phyloP scores from a whole-genome alignment of 257 asterid species.

The Scutellaria baicalensis region DNA sequence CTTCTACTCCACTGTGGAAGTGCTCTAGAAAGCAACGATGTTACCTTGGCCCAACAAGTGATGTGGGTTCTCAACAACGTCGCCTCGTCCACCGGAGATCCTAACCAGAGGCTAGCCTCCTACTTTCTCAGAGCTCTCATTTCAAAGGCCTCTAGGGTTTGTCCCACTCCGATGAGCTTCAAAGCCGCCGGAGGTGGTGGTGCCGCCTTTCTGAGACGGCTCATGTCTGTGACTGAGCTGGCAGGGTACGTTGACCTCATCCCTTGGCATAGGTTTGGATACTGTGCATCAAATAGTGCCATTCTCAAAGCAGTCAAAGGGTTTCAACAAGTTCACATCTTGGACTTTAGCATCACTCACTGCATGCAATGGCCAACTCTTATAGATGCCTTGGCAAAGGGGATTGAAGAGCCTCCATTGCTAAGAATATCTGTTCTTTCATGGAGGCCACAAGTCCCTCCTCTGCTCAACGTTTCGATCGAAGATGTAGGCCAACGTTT shows the following conservation, averaged over 20 bases:
- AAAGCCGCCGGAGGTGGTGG: neutral
- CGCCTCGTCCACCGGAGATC: constrained; percentile 68
- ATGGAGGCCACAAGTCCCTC: constrained; percentile 57
- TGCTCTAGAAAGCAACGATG: constrained; percentile 66
- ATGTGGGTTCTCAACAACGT: constrained; percentile 92
- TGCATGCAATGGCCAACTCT: constrained; percentile 92
- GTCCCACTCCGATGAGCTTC: constrained; percentile 36
- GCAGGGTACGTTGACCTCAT: constrained; percentile 75
- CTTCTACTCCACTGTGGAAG: constrained; percentile 64
- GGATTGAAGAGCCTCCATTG: constrained; percentile 35
- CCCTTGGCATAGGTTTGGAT: constrained; percentile 84
- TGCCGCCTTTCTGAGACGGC: constrained; percentile 19
- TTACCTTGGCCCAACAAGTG: constrained; percentile 75
- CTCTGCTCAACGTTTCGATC: constrained; percentile 41
- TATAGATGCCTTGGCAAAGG: constrained; percentile 49
- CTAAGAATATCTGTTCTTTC: constrained; percentile 47
- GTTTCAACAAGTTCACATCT: constrained; percentile 35
- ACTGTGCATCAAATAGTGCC: constrained; percentile 56
- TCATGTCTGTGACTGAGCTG: constrained; percentile 64
- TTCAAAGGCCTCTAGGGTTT: constrained; percentile 52
- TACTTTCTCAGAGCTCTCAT: constrained; percentile 58
- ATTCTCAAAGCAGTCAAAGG: constrained; percentile 43
- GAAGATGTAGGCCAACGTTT: constrained; percentile 59
- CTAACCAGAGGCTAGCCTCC: constrained; percentile 67
- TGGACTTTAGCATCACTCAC: constrained; percentile 66